phyloP scores from a whole-genome alignment of 805 yeast species.

The Saturnispora hagleri region DNA sequence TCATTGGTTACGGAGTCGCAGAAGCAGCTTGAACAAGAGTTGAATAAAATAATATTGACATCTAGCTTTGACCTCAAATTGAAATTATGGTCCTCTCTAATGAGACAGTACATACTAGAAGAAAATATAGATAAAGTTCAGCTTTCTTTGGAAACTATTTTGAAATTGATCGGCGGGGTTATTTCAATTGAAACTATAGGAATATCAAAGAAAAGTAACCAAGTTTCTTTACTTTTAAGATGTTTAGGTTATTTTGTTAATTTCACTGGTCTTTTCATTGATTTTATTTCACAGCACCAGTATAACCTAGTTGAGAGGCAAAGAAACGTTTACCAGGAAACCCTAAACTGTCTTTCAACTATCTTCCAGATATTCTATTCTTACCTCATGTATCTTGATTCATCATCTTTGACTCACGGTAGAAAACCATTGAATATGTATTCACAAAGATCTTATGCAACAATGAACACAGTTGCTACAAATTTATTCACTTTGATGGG shows the following conservation, averaged over 20 bases:
- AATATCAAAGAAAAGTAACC: conserved; percentile 22
- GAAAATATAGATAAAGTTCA: conserved; percentile 30
- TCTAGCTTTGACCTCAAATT: conserved; percentile 61
- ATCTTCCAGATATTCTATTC: conserved; percentile 38
- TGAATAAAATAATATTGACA: conserved; percentile 48
- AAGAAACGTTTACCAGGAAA: neutral
- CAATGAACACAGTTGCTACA: conserved; percentile 37
- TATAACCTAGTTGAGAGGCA: conserved; percentile 27
- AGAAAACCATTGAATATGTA: conserved; percentile 34
- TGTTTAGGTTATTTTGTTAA: conserved; percentile 45
- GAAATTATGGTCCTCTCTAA: conserved; percentile 66
- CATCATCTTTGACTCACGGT: conserved; percentile 30
- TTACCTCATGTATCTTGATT: conserved; percentile 46
- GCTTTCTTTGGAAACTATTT: conserved; percentile 42
- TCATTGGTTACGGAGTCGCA: conserved; percentile 24
- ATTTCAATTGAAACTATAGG: conserved; percentile 22
- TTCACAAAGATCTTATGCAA: conserved; percentile 35
- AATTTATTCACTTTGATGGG: conserved; percentile 31
- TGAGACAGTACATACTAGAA: conserved; percentile 41
- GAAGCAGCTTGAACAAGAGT: conserved; percentile 36
- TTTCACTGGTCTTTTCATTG: conserved; percentile 34
- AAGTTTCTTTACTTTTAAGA: conserved; percentile 37
- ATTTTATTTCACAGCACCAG: conserved; percentile 18
- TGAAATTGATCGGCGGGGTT: conserved; percentile 36
- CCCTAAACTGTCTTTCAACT: conserved; percentile 20